Evolutionary conservation across 768 basidiomycete genomes (phyloP).

Genomic region (Austroboletus eburneus): DNA sequence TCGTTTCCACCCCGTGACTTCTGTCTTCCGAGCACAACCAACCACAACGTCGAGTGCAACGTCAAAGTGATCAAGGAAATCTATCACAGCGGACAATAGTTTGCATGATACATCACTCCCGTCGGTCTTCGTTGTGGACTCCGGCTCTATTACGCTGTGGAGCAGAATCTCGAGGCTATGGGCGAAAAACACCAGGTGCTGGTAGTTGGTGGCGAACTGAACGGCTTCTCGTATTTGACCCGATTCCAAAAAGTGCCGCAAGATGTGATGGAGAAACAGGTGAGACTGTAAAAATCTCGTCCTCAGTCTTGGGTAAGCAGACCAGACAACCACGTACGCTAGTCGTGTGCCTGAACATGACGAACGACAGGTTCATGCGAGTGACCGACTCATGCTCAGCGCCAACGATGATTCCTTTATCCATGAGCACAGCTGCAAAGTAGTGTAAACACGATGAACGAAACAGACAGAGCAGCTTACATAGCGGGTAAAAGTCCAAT

Average conservation of each 20-base stretch:
- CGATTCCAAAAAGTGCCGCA: slow-evolving; percentile 74
- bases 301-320: slow-evolving; percentile 1
- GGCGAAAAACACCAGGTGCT: slow-evolving; percentile 85
- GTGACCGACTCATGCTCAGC: slow-evolving; percentile 84
- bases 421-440: slow-evolving; percentile 86
- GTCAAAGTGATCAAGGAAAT: slow-evolving; percentile 94
- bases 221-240: slow-evolving; percentile 71
- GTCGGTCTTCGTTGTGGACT: slow-evolving; percentile 40
- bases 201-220: slow-evolving; percentile 80
- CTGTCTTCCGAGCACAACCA: slow-evolving; percentile 93
- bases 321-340: slow-evolving; percentile 51
- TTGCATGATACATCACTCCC: slow-evolving; percentile 19
- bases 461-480: slow-evolving; percentile 42
- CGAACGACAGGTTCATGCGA: slow-evolving; percentile 75
- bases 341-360: slow-evolving; percentile 88
- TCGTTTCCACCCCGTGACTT: slow-evolving; percentile 84
- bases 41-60: slow-evolving; percentile 90
- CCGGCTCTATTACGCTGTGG: slow-evolving; percentile 89
- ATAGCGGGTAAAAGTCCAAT: slow-evolving; percentile 93
- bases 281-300: slow-evolving; percentile 59
- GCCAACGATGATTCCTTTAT: slow-evolving; percentile 97
- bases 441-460: slow-evolving; percentile 1
- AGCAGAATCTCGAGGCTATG: slow-evolving; percentile 94
- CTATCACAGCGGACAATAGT: slow-evolving; percentile 66
- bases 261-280: slow-evolving; percentile 88